phyloP scores from a whole-genome alignment of 2,329 filamentous ascomycete genomes.

The Neofusicoccum cordaticola region DNA sequence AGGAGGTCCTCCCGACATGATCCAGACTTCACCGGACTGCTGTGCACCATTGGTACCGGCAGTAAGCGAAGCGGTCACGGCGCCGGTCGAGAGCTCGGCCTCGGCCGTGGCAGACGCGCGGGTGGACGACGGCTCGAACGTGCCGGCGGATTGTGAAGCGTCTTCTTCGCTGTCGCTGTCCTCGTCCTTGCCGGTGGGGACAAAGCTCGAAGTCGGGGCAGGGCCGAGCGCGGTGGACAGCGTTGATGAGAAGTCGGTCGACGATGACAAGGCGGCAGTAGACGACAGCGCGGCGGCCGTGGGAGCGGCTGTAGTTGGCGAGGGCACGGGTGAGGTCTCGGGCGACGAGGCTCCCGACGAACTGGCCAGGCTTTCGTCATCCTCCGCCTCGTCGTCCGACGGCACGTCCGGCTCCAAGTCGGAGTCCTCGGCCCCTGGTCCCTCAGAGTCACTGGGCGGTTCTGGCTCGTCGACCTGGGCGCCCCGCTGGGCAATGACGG shows the following conservation, averaged over 20 bases:
- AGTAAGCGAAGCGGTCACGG: neutral
- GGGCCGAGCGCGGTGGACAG: neutral
- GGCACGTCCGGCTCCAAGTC: neutral
- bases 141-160: neutral
- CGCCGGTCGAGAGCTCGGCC: neutral
- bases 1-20: slow-evolving; percentile 18
- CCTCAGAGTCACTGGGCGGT: neutral
- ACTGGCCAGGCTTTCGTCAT: neutral
- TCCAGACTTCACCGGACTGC: neutral
- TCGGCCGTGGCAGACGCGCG: neutral
- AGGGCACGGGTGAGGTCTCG: neutral
- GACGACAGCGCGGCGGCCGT: neutral
- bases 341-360: neutral
- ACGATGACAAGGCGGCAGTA: neutral
- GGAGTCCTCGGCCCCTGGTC: neutral
- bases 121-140: neutral
- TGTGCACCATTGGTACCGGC: neutral
- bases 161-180: slow-evolving; percentile 1
- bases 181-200: neutral
- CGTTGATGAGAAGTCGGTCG: neutral
- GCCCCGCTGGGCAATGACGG: slow-evolving; percentile 2
- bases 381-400: slow-evolving; percentile 10
- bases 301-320: neutral
- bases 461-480: neutral
- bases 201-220: neutral